These are phyloP conservation scores for Ogataea trehalophila DNA, from an alignment of 805 yeast species.

Conservation along the genomic window DNA sequence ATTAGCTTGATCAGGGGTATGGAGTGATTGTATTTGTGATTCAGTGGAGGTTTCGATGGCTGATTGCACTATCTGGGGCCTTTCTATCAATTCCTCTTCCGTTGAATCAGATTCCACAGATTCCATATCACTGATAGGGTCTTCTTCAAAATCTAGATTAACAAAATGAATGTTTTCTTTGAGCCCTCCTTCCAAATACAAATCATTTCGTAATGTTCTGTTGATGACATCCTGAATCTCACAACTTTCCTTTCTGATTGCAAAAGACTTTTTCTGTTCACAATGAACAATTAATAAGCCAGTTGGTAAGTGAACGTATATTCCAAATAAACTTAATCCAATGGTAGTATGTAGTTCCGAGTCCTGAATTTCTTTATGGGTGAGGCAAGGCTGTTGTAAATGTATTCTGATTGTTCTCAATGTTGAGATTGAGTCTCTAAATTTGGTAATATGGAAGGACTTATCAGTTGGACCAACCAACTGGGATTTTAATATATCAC, in stretches of 20 bases:
- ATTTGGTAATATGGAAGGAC: slow-evolving; percentile 16
- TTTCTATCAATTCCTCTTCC: too few relatives aligned
- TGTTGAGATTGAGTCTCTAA: slow-evolving; percentile 14
- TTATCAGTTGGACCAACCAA: slow-evolving; percentile 22
- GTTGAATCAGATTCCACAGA: too few relatives aligned
- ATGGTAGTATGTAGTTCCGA: slow-evolving; percentile 14
- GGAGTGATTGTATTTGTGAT: not conserved
- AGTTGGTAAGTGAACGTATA: slow-evolving; percentile 21
- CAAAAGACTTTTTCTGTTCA: slow-evolving; percentile 18
- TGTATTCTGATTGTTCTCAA: slow-evolving; percentile 11
- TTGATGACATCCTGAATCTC: slow-evolving; percentile 27
- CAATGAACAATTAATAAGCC: slow-evolving; percentile 20
- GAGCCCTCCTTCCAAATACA: slow-evolving; percentile 1
- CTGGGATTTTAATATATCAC: slow-evolving; percentile 13
- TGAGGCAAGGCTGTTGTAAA: slow-evolving; percentile 13
- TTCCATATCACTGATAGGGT: not conserved
- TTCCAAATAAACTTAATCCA: slow-evolving; percentile 24
- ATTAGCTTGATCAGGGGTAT: not conserved
- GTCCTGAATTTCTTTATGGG: not conserved
- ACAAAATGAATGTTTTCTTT: slow-evolving; percentile 6
- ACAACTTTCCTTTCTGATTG: slow-evolving; percentile 17
- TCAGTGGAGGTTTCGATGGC: not conserved
- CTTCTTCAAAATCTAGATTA: not conserved
- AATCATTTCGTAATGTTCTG: slow-evolving; percentile 16
- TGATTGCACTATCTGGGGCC: too few relatives aligned